Evolutionary conservation across 2,329 filamentous ascomycete genomes (phyloP).

Genomic region (Stemphylium beticola): DNA sequence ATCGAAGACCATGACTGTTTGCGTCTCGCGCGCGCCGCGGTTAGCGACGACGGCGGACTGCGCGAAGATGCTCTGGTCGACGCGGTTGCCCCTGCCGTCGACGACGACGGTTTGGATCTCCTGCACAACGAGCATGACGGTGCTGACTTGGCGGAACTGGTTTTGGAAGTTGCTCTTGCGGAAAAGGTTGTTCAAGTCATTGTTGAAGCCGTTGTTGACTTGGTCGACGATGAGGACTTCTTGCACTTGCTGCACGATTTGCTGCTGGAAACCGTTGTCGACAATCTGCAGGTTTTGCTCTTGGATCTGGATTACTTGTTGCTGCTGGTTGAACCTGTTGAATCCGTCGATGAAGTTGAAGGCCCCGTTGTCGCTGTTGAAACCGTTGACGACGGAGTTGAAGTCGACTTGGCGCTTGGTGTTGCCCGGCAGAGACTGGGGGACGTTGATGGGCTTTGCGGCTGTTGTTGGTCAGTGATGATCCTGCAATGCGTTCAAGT

Average conservation of each 20-base stretch:
- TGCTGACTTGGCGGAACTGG: conserved; percentile 24
- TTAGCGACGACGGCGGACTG: conserved; percentile 39
- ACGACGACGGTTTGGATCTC: conserved; percentile 37
- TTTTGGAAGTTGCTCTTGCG: conserved; percentile 36
- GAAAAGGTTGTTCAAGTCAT: conserved; percentile 42
- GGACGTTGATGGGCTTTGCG: conserved; percentile 35
- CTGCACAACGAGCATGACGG: conserved; percentile 41
- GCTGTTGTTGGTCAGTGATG: conserved; percentile 25
- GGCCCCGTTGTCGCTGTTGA: conserved; percentile 25
- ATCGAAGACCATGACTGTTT: conserved; percentile 43
- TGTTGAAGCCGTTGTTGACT: conserved; percentile 38
- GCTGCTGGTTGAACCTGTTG: conserved; percentile 39
- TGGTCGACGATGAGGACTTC: conserved; percentile 39
- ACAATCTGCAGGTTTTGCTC: conserved; percentile 35
- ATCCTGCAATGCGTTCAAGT: neutral
- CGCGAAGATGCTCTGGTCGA: conserved; percentile 38
- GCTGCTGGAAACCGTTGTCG: conserved; percentile 32
- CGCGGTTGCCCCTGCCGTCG: conserved; percentile 30
- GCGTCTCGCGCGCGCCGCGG: conserved; percentile 26
- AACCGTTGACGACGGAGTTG: conserved; percentile 26
- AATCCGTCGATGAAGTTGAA: conserved; percentile 43
- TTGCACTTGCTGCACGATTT: conserved; percentile 35
- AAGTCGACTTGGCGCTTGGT: conserved; percentile 21
- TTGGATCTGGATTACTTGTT: conserved; percentile 38
- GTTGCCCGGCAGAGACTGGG: conserved; percentile 20